Evolutionary conservation across 257 asterid species (phyloP), one percentile per base, ranked within the genome.

Genomic region (Anisodus acutangulus): DNA sequence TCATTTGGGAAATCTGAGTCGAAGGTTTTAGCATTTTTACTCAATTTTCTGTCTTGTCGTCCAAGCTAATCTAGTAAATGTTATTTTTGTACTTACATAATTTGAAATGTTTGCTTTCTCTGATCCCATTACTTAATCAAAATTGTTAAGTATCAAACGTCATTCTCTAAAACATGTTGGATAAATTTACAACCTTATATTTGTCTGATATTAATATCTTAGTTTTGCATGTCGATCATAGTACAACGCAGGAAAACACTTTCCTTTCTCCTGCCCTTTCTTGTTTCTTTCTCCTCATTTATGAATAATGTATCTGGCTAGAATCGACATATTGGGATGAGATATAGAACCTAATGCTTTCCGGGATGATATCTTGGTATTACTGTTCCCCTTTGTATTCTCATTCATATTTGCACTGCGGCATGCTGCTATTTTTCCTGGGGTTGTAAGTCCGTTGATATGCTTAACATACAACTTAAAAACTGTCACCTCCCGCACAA

Each of bases 1-100:
- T 93, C 98, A 9, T 92, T 93, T 83, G 98, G 98, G 82, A 83
- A 87, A 82, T 88, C 95, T 8, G 95, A 92, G 82, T 80, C 91
- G 45, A 91, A 90, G 97, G 98, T 91, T 92, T 83, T 88, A 54
- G 91, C 84, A 79, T 54, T 85, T 78, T 80, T 13, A 16, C 45
- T 54, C 64, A 78, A 78, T 78, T 51, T 74, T 53, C 47, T 53
- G 3, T 78, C 49, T 26, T 78, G 26, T 53, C 15, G 2, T 53
- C 64, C 26, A 78, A 31, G 15, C 82, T 53, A 78, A 53, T 78
- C 82, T 53, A 53, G 49, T 54, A 26, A 26, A 53, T 78, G 22
- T 26, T 26, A 78, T 26, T 78, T 26, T 53, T 78, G 41, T 49
- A 78, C 8, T 7, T 31, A 31, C 49, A 53, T 53, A 53, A 78